A percentile compares a stretch with the other conserved stretches of the same genome.
phyloP scores from a whole-genome alignment of 257 asterid species.

The Penstemon davidsonii region DNA sequence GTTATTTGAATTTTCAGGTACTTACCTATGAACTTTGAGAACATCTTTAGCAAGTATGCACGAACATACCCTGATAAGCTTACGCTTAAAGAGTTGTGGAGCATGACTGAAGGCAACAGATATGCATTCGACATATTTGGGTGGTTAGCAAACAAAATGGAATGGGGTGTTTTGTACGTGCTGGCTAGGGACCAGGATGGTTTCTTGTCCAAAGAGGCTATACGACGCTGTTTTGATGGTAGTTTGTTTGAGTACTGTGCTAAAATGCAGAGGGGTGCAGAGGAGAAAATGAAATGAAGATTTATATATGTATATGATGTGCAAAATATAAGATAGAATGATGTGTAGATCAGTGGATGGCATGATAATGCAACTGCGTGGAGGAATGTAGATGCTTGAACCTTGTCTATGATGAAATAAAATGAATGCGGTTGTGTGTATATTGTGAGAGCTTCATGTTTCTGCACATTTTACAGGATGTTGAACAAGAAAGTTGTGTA shows the following conservation, averaged over 20 bases:
- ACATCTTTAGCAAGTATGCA: constrained; percentile 69
- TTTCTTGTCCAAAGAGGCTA: constrained; percentile 75
- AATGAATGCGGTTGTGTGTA: no score
- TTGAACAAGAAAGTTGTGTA: no score
- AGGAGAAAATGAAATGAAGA: constrained; percentile 36
- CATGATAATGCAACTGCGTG: no score
- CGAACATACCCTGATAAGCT: constrained; percentile 69
- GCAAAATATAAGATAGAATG: no score
- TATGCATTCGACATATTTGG: constrained; percentile 56
- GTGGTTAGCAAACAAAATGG: constrained; percentile 59
- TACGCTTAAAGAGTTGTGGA: constrained; percentile 64
- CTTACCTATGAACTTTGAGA: constrained; percentile 69
- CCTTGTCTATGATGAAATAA: no score
- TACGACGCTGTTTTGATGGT: constrained; percentile 78
- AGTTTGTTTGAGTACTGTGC: constrained; percentile 88
- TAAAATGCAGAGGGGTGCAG: constrained; percentile 45
- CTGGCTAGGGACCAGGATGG: constrained; percentile 83
- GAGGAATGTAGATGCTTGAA: no score
- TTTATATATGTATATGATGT: neutral
- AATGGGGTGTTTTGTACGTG: constrained; percentile 62
- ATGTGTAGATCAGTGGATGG: no score
- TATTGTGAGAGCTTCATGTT: no score
- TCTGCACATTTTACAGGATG: no score
- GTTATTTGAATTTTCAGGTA: constrained; percentile 38
- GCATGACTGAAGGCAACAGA: constrained; percentile 69